Percentiles rank a stretch among this genome's conserved stretches.
These are phyloP conservation scores for Xylaria castorea DNA, from an alignment of 495 filamentous ascomycete species.

Conservation along the genomic window DNA sequence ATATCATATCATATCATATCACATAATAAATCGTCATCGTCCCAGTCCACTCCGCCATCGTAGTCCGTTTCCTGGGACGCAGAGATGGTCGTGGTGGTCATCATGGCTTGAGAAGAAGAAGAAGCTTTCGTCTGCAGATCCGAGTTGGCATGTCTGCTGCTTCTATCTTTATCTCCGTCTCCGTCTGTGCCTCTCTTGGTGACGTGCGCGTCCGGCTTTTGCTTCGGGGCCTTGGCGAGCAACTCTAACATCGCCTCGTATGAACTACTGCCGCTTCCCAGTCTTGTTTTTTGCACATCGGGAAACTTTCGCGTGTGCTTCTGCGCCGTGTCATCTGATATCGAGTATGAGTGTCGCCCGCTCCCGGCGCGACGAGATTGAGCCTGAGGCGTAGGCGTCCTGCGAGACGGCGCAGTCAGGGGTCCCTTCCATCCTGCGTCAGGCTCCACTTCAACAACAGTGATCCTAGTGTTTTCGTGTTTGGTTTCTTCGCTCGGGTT, in stretches of 20 bases:
- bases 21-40: slow-evolving; percentile 35
- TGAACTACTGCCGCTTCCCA: slow-evolving; percentile 26
- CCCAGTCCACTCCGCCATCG: slow-evolving; percentile 42
- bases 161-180: neutral
- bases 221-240: slow-evolving; percentile 29
- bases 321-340: neutral
- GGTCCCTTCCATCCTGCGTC: neutral
- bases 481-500: neutral
- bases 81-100: neutral
- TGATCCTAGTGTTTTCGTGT: neutral
- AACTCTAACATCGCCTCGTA: slow-evolving; percentile 38
- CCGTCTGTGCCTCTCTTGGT: neutral
- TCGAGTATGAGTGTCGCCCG: neutral
- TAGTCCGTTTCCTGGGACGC: slow-evolving; percentile 53
- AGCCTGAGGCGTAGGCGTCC: slow-evolving; percentile 2
- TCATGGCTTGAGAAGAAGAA: neutral
- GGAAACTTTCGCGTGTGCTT: neutral
- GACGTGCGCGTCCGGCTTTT: slow-evolving; percentile 18
- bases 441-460: neutral
- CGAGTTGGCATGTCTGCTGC: neutral
- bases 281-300: neutral
- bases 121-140: neutral
- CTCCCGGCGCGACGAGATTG: neutral
- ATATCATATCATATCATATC: slow-evolving; percentile 23
- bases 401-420: neutral